Percentiles rank a stretch among this genome's conserved stretches.
Evolutionary conservation across 495 filamentous ascomycete species (phyloP).

Genomic region (Penicillium argentinense): DNA sequence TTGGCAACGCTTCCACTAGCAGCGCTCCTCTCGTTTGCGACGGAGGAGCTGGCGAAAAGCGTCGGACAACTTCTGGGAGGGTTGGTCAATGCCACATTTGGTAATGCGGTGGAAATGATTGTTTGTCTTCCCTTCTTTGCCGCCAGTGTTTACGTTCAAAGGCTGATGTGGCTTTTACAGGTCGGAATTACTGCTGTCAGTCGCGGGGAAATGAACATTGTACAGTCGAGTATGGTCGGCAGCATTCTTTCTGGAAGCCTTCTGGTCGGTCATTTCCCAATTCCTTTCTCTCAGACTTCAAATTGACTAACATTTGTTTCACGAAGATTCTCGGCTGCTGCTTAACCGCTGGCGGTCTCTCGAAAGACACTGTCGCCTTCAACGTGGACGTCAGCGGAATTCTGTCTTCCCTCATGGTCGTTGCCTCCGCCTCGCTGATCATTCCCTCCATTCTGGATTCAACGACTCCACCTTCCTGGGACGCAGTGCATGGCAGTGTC

Average conservation of each 20-base stretch:
- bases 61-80: conserved; percentile 24
- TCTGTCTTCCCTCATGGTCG: conserved; percentile 29
- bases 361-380: conserved; percentile 18
- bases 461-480: conserved; percentile 14
- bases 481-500: conserved; percentile 49
- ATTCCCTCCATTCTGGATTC: conserved; percentile 28
- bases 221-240: conserved; percentile 29
- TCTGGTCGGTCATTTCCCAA: conserved; percentile 7
- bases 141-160: no score
- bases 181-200: conserved; percentile 26
- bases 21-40: conserved; percentile 23
- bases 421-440: conserved; percentile 21
- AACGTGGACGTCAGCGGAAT: conserved; percentile 19
- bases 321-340: conserved; percentile 23
- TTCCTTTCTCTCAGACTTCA: background rate
- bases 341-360: conserved; percentile 20
- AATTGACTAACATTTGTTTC: background rate
- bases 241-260: conserved; percentile 31
- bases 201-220: conserved; percentile 22
- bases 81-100: conserved; percentile 29
- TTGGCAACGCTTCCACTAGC: conserved; percentile 28
- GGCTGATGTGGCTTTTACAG: conserved; percentile 4
- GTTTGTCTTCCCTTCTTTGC: conserved; percentile 8
- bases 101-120: conserved; percentile 31
- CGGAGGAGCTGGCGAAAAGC: conserved; percentile 20